phyloP scores from a whole-genome alignment of 306 rosid species.

The Medicago arabica region DNA sequence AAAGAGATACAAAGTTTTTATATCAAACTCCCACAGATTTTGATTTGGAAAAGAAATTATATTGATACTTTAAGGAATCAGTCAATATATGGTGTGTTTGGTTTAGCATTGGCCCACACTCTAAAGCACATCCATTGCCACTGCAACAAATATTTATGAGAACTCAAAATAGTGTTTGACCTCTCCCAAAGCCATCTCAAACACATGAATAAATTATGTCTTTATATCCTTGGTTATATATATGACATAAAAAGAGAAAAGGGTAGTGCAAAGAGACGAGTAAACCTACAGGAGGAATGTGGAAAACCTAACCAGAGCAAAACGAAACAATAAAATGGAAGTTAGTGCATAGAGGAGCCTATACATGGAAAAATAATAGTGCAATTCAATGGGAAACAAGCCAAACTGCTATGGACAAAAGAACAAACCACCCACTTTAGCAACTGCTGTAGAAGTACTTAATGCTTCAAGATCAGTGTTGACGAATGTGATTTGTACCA shows the following conservation, averaged over 20 bases:
- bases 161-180: neutral
- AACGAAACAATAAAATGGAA: slow-evolving; percentile 37
- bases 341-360: slow-evolving; percentile 13
- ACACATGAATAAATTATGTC: slow-evolving; percentile 7
- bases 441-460: slow-evolving; percentile 81
- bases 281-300: slow-evolving; percentile 84
- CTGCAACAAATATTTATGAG: neutral
- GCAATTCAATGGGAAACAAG: slow-evolving; percentile 7
- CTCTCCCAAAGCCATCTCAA: neutral
- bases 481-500: slow-evolving; percentile 85
- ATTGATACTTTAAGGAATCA: slow-evolving; percentile 5
- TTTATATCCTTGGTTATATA: slow-evolving; percentile 19
- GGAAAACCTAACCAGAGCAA: slow-evolving; percentile 72
- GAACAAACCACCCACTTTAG: slow-evolving; percentile 37
- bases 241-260: slow-evolving; percentile 28
- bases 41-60: slow-evolving; percentile 24
- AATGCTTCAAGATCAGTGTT: slow-evolving; percentile 71
- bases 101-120: neutral
- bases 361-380: neutral
- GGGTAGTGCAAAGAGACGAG: slow-evolving; percentile 22
- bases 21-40: slow-evolving; percentile 11
- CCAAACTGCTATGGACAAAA: neutral
- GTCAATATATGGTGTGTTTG: neutral
- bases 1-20: slow-evolving; percentile 35
- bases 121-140: neutral